Conservation (phyloP, 1,139 yeast species). For the Zygosaccharomyces sapae region DNA sequence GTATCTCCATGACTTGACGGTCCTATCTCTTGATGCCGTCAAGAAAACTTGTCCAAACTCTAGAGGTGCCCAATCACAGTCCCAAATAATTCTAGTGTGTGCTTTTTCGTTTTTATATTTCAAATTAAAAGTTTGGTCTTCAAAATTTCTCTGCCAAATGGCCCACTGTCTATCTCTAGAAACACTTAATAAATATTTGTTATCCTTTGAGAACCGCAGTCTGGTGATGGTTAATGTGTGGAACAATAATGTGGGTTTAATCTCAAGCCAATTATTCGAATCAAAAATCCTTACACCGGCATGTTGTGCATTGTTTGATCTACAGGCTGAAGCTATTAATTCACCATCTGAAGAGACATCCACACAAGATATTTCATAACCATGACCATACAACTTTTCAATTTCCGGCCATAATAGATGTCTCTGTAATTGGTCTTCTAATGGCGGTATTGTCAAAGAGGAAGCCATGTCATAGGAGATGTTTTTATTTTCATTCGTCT, state of each 20-base stretch:
- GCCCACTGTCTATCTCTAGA: constrained; percentile 88
- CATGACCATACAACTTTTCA: constrained; percentile 95
- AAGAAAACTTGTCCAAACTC: constrained; percentile 48
- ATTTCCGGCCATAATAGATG: constrained; percentile 92
- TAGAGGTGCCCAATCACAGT: constrained; percentile 74
- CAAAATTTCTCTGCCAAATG: constrained; percentile 57
- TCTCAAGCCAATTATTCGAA: constrained; percentile 58
- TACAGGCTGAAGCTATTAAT: constrained; percentile 84
- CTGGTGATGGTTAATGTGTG: constrained; percentile 87
- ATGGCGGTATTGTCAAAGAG: constrained; percentile 57
- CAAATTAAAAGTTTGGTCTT: constrained; percentile 42
- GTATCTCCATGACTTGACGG: constrained; percentile 65
- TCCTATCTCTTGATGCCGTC: constrained; percentile 86
- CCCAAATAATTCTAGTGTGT: constrained; percentile 93
- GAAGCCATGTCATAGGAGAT: constrained; percentile 42
- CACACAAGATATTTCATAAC: constrained; percentile 83
- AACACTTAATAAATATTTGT: constrained; percentile 66
- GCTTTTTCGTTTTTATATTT: constrained; percentile 59
- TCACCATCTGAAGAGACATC: constrained; percentile 65
- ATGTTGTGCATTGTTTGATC: constrained; percentile 77
- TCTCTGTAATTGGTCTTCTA: constrained; percentile 86
- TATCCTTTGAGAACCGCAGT: constrained; percentile 70
- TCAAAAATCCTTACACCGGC: constrained; percentile 80
- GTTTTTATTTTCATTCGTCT: constrained; percentile 41
- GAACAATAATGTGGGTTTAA: constrained; percentile 47